A percentile compares a stretch with the other conserved stretches of the same genome.
Conservation (phyloP, 176 grass and related monocot genomes). For the Phoenix roebelenii region DNA sequence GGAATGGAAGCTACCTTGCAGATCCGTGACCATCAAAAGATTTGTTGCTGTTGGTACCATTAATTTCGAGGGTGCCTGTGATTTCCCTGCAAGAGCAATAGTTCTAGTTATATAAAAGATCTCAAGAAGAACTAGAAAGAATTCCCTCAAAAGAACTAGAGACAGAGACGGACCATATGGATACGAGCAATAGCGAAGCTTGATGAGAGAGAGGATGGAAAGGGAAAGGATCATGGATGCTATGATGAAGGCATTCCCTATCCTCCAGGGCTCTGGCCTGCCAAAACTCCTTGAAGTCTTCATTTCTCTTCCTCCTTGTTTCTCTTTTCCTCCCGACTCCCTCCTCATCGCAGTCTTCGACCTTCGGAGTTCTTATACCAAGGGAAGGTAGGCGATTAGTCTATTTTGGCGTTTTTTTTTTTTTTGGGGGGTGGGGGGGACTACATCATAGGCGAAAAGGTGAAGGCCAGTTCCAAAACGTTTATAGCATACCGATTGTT, state of each 20-base stretch:
- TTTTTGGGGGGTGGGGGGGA: too few species aligned
- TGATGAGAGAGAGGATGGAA: constrained; percentile 44
- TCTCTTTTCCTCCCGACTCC: not conserved
- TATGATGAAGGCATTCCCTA: constrained; percentile 51
- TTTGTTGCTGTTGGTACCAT: not conserved
- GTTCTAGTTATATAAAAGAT: not conserved
- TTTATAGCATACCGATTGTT: too few species aligned
- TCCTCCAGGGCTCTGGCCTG: constrained; percentile 34
- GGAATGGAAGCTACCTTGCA: constrained; percentile 1
- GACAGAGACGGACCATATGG: constrained; percentile 3
- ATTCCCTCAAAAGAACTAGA: not conserved
- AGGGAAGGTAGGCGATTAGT: too few species aligned
- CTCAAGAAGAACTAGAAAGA: not conserved
- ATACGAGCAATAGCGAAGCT: constrained; percentile 44
- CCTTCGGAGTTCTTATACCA: too few species aligned
- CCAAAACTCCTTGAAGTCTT: constrained; percentile 40
- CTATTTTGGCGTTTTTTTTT: too few species aligned
- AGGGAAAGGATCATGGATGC: constrained; percentile 58
- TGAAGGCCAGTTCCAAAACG: too few species aligned
- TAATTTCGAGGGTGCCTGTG: not conserved
- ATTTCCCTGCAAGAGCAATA: constrained; percentile 9
- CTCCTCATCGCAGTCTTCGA: too few species aligned
- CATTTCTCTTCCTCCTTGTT: constrained; percentile 20
- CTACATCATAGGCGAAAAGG: too few species aligned
- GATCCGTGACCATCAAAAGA: not conserved